Evolutionary conservation across 345 rosid species (phyloP), one percentile per base, ranked within the genome.

Genomic region (Luvunga scandens): DNA sequence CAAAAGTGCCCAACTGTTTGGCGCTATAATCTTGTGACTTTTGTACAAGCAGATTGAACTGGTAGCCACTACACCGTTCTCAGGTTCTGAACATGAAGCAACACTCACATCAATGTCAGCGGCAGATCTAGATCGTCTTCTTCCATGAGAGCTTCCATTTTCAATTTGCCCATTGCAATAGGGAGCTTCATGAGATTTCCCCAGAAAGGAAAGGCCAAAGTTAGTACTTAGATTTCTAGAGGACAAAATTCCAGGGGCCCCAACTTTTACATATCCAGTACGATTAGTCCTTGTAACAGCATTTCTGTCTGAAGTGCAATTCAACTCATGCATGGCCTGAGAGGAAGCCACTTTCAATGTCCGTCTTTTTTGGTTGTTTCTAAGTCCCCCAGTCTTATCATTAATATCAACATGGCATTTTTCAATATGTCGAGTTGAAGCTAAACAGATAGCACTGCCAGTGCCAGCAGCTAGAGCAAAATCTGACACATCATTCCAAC

Each of bases 191-290:
- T 66, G 19, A 77, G 68, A 67, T 19, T 78, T 59, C 39, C 6
- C 56, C 18, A 21, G 33, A 61, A 63, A 45, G 34, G 50, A 73
- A 57, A 60, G 12, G 12, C 68, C 68, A 7, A 66, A 45, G 30
- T 12, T 6, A n/a, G 62, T 67, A 30, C 69, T 36, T 74, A 33
- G 68, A 66, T 75, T 80, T 77, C 30, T 81, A 27, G 79, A 74
- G 55, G 57, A 59, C 66, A 75, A 71, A 75, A 71, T 65, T 72
- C 69, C 57, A 14, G 55, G 19, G 21, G 72, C 24, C 30, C 27
- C 34, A 69, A 3, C 80, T 66, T 59, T 71, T 38, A 79, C 78
- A 60, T 73, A 69, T 63, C 57, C 69, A 30, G 59, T 22, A 42
- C 18, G 16, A 62, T 73, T 69, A 53, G 31, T 53, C 63, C 79